Evolutionary conservation across 1,284 basidiomycete genomes (phyloP), one percentile per base, ranked within the genome.

Genomic region (Ganoderma lingzhi): DNA sequence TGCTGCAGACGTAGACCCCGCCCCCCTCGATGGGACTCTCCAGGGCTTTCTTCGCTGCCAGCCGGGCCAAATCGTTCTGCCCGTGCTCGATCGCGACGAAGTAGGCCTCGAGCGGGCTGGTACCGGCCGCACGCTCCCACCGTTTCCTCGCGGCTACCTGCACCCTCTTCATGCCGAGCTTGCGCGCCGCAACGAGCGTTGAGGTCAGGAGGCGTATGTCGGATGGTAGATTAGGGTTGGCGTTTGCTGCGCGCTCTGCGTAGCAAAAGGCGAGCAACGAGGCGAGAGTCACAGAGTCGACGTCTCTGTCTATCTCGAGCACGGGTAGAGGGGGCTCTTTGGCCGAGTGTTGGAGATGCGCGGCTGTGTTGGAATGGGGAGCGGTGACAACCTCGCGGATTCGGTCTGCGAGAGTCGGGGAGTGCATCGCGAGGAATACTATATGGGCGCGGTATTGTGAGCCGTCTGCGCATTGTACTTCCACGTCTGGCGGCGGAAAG

Each of bases 391-490:
- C 39, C 12, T 41, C 30, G 30, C 32, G 53, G 14, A 56, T 35
- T 6, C 28, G 53, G 6, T 8, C 17, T 56, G 14, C 14, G 32
- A 56, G 53, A 6, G 14, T 35, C 30, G 53, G 17, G 14, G 15
- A 56, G 12, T 56, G 53, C 30, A 32, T 32, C 30, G 32, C 14
- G 15, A 56, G 53, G 28, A 35, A 32, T 17, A 56, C 15, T 1
- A 35, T 56, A 8, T 56, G 30, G 19, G 83, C 79, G n/a, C 75
- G 79, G 72, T 87, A 85, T 70, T 84, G 82, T 56, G 82, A 77
- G 63, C 81, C 78, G 74, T 87, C 86, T 19, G 84, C 84, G 3
- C 85, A 86, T 58, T 83, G 82, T 30, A 87, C 73, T 56, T 84
- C 79, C 48, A 86, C 72, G 70, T 87, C 86, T 14, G 73, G 63